Percentiles rank a stretch among this genome's conserved stretches.
Evolutionary conservation across 768 basidiomycete species (phyloP).

Genomic region (Xerocomellus intermedius): DNA sequence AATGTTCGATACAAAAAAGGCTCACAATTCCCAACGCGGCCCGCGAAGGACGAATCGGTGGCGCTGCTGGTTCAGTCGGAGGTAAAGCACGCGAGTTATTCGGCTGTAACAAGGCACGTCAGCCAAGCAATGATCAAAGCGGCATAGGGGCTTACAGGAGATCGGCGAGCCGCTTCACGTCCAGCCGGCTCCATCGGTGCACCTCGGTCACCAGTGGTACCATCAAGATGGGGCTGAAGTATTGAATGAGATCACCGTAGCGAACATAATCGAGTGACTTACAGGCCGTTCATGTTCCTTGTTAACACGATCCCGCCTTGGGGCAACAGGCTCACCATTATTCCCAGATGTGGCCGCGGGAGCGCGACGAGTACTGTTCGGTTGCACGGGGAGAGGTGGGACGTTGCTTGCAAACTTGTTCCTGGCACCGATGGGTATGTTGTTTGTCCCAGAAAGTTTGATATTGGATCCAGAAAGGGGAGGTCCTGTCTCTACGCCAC

Average conservation of each 20-base stretch:
- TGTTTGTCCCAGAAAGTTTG: slow-evolving; percentile 35
- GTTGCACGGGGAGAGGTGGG: neutral
- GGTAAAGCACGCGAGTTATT: slow-evolving; percentile 3
- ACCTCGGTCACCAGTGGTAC: neutral
- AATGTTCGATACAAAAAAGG: neutral
- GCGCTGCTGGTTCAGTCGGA: slow-evolving; percentile 6
- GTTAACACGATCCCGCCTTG: slow-evolving; percentile 14
- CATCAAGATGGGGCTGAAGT: slow-evolving; percentile 19
- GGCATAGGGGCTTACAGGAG: slow-evolving; percentile 18
- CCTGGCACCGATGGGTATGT: slow-evolving; percentile 29
- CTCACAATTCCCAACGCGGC: slow-evolving; percentile 19
- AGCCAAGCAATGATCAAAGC: neutral
- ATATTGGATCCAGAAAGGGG: slow-evolving; percentile 16
- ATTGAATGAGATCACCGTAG: slow-evolving; percentile 6
- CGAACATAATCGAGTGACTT: neutral
- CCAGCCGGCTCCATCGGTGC: neutral
- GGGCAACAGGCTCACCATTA: slow-evolving; percentile 21
- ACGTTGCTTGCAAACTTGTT: slow-evolving; percentile 22
- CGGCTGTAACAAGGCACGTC: slow-evolving; percentile 8
- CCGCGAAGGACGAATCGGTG: slow-evolving; percentile 15
- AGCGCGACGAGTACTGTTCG: neutral
- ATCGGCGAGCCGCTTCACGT: slow-evolving; percentile 12
- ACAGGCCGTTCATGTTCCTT: slow-evolving; percentile 28
- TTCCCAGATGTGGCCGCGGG: slow-evolving; percentile 8
- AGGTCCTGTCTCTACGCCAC: slow-evolving; percentile 12